Percentiles rank a stretch among this genome's conserved stretches.
phyloP scores from a whole-genome alignment of 768 basidiomycete species.

The Phanerochaete carnosa region DNA sequence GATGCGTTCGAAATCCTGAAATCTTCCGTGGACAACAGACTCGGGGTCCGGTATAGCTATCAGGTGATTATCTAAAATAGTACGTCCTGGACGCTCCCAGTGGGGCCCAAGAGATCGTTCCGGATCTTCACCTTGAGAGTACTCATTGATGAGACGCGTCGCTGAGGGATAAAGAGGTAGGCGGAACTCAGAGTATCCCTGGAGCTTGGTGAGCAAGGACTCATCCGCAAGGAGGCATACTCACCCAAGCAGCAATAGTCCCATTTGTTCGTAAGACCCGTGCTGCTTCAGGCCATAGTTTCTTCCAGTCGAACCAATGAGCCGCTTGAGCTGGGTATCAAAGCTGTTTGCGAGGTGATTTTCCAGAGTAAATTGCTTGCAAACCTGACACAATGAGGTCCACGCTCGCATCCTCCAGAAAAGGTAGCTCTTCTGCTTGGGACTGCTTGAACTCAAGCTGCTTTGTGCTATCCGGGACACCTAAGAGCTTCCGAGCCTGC shows the following conservation, averaged over 20 bases:
- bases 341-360: neutral
- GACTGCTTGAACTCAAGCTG: conserved; percentile 36
- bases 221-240: conserved; percentile 10
- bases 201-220: neutral
- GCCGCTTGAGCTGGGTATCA: conserved; percentile 59
- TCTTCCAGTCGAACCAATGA: conserved; percentile 79
- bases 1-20: conserved; percentile 45
- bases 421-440: conserved; percentile 52
- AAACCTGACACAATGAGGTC: conserved; percentile 69
- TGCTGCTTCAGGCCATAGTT: conserved; percentile 65
- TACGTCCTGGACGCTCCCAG: conserved; percentile 80
- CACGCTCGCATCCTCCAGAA: conserved; percentile 47
- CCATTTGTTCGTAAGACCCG: conserved; percentile 60
- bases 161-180: conserved; percentile 56
- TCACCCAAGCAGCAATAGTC: conserved; percentile 72
- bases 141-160: conserved; percentile 56
- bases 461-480: conserved; percentile 13
- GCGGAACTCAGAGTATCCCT: conserved; percentile 65
- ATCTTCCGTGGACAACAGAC: conserved; percentile 30
- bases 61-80: conserved; percentile 69
- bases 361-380: conserved; percentile 11
- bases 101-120: conserved; percentile 60
- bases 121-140: conserved; percentile 57
- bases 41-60: conserved; percentile 61
- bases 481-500: conserved; percentile 32